Evolutionary conservation across 805 yeast genomes (phyloP), one percentile per base, ranked within the genome.

Genomic region (Candida maesae): DNA sequence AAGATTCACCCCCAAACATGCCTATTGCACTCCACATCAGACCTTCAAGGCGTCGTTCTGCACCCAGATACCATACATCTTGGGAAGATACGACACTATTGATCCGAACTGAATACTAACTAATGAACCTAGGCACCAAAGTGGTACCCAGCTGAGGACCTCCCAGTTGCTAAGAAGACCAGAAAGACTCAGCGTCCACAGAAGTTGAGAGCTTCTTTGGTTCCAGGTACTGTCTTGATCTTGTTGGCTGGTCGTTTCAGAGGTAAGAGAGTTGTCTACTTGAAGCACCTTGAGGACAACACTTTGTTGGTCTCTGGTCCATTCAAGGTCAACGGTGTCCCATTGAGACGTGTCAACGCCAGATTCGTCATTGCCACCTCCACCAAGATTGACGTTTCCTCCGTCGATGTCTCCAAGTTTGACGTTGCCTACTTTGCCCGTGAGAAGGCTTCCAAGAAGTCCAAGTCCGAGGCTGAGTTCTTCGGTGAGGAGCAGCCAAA

Each of bases 291-390:
- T 68, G 96, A 89, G 76, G 98, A 93, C 82, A 87, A 88, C 88
- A 91, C 97, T 55, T 78, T 91, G 64, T 84, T 91, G 67, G 96
- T 91, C 53, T 76, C 96, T 50, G 99, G 99, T 70, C 99, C 99
- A 65, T 93, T 91, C 95, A 91, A 93, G 82, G 87, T 91, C 65
- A 91, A 91, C 78, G 99, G 99, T 79, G 99, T 91, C 60, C 98
- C 99, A 71, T 80, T 91, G 72, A 89, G 98, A 84, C 87, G 97
- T 81, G 98, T 91, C 61, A 93, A 91, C 73, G 83, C 97, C 62
- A 87, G 96, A 74, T 93, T 91, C 76, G 99, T 93, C 61, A 91
- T 91, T 75, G 98, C 97, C 65, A 91, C 99, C 67, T 88, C 96
- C 59, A 93, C 99, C 74, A 74, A 78, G 70, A 85, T 93, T 64